Percentiles rank a stretch among this genome's conserved stretches.
phyloP scores from a whole-genome alignment of 208 protist species.

The Crithidia brevicula region DNA sequence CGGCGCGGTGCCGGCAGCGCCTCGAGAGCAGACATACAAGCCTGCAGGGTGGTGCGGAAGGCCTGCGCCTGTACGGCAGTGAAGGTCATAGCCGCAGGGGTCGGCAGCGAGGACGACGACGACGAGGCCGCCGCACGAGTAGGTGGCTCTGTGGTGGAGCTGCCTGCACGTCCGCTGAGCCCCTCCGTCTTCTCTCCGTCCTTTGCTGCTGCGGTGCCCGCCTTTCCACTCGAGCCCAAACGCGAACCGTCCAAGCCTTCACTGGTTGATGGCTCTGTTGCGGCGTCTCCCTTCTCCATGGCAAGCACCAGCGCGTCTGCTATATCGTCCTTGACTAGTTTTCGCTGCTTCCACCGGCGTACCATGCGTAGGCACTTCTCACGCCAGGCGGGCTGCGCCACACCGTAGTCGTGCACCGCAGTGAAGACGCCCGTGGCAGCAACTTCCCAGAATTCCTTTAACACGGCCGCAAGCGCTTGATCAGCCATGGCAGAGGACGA shows the following conservation, averaged over 20 bases:
- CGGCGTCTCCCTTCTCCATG: conserved; percentile 28
- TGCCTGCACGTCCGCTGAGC: background rate
- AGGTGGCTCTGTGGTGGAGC: background rate
- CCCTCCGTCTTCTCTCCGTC: background rate
- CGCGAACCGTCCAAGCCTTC: too few relatives aligned
- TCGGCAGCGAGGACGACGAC: background rate
- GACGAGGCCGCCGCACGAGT: background rate
- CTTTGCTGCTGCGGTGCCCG: background rate
- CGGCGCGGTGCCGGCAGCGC: conserved; percentile 47
- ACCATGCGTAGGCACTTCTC: conserved; percentile 66
- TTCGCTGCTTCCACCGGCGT: conserved; percentile 59
- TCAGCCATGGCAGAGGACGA: too few relatives aligned
- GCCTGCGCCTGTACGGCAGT: conserved; percentile 43
- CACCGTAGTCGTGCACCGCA: conserved; percentile 36
- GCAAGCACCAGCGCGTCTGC: conserved; percentile 32
- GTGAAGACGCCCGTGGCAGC: conserved; percentile 30
- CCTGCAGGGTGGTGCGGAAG: conserved; percentile 58
- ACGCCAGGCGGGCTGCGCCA: conserved; percentile 33
- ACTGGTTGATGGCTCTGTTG: background rate
- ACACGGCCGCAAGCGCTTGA: conserved; percentile 35
- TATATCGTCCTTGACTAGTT: conserved; percentile 30
- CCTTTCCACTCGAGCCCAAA: too few relatives aligned
- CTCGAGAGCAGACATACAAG: conserved; percentile 64
- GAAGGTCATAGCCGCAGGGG: conserved; percentile 7
- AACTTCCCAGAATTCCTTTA: conserved; percentile 62